Evolutionary conservation across 1,139 yeast genomes (phyloP), one percentile per base, ranked within the genome.

Genomic region (Blastobotrys persicus): DNA sequence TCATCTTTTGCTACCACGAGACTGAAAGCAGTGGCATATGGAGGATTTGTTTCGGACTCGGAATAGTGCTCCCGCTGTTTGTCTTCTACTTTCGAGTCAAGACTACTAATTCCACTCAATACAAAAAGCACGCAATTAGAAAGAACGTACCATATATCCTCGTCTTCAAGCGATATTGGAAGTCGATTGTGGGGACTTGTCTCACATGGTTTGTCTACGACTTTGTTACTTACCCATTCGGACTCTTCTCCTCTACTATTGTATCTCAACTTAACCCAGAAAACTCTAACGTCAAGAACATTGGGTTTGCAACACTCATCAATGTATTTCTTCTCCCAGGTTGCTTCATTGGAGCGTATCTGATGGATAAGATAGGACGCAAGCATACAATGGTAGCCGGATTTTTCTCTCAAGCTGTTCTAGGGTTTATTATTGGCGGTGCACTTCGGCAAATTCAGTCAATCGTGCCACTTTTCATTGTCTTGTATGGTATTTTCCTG

Each of bases 241-340:
- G 95, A 59, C 79, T 86, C 58, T 88, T 83, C 68, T 84, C 94
- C 11, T 70, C 88, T 13, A 76, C 76, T 54, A 85, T 88, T 55
- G 72, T 88, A 55, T 71, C 75, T 19, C 67, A 71, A 42, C 71
- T 87, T 51, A 79, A 85, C 53, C 81, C 85, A 18, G 80, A 76
- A 44, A 77, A 76, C 43, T 78, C 81, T 57, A 67, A 86, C 51
- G 82, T 83, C 68, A 77, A 81, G 63, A 77, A 84, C 28, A 86
- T 88, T 70, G 96, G 96, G 47, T 89, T 96, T 96, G 85, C 85
- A 64, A 85, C 86, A 53, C 89, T 89, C 3, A 78, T 89, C 61
- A 87, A 87, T 67, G 73, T 85, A 59, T 89, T 89, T 67, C 88
- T 88, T 67, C 70, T 89, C 40, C 96, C 96, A 9, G 97, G 96